Evolutionary conservation across 331 rosid species (phyloP).

Genomic region (Acacia concinna): DNA sequence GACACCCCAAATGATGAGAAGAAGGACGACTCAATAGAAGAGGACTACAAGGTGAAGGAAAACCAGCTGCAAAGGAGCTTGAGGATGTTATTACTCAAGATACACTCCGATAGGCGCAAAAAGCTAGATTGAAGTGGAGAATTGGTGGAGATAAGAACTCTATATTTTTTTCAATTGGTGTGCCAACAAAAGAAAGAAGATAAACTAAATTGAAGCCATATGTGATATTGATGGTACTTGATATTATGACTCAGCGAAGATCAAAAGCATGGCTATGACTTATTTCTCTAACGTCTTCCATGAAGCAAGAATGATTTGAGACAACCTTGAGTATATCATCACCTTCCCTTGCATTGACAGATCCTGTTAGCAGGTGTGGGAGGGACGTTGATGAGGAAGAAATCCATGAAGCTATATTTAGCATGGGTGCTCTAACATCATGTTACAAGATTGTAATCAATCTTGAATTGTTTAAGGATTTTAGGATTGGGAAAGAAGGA

Average conservation of each 20-base stretch:
- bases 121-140: neutral
- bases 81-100: neutral
- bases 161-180: neutral
- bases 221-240: neutral
- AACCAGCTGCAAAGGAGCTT: neutral
- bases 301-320: neutral
- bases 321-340: neutral
- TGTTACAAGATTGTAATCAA: too few relatives aligned
- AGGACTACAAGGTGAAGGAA: neutral
- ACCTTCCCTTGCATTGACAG: neutral
- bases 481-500: too few relatives aligned
- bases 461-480: too few relatives aligned
- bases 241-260: neutral
- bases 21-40: neutral
- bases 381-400: neutral
- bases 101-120: neutral
- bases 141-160: neutral
- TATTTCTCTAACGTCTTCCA: too few relatives aligned
- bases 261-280: neutral
- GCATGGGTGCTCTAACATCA: too few relatives aligned
- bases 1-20: neutral
- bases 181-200: neutral
- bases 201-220: neutral
- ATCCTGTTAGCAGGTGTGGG: neutral
- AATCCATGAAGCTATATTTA: too few relatives aligned